These are phyloP conservation scores for Citrullus mucosospermus DNA, from an alignment of 306 rosid genomes.

Conservation along the genomic window DNA sequence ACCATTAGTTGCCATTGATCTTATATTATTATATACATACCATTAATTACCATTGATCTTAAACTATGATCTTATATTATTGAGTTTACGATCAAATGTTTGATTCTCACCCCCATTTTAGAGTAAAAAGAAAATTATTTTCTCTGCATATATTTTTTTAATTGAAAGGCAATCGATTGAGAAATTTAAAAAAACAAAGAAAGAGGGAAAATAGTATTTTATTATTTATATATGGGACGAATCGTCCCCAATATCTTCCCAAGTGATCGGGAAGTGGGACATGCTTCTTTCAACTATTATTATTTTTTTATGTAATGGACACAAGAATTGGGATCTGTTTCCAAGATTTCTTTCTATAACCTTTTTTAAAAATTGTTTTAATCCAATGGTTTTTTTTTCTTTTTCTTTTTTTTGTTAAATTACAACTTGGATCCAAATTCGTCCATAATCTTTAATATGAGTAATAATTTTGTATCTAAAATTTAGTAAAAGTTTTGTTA, in stretches of 20 bases:
- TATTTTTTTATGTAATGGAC: neutral
- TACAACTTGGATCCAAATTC: neutral
- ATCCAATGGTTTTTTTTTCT: neutral
- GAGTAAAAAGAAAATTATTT: no score
- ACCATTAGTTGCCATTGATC: no score
- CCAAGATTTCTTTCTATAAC: neutral
- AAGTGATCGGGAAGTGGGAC: constrained; percentile 8
- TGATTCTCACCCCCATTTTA: no score
- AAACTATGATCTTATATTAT: no score
- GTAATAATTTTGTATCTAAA: no score
- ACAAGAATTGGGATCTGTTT: neutral
- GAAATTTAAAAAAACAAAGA: neutral
- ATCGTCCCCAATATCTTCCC: constrained; percentile 4
- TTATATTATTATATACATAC: no score
- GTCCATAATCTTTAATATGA: no score
- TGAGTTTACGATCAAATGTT: no score
- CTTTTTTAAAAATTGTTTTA: neutral
- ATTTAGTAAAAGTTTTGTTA: no score
- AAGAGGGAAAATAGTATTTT: neutral
- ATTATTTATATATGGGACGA: neutral
- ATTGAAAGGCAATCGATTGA: constrained; percentile 33
- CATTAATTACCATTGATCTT: no score
- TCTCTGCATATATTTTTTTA: constrained; percentile 5
- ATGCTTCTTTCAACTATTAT: neutral
- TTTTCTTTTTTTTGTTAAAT: neutral